Conservation (phyloP, 345 rosid species). For the Citrus medica region DNA sequence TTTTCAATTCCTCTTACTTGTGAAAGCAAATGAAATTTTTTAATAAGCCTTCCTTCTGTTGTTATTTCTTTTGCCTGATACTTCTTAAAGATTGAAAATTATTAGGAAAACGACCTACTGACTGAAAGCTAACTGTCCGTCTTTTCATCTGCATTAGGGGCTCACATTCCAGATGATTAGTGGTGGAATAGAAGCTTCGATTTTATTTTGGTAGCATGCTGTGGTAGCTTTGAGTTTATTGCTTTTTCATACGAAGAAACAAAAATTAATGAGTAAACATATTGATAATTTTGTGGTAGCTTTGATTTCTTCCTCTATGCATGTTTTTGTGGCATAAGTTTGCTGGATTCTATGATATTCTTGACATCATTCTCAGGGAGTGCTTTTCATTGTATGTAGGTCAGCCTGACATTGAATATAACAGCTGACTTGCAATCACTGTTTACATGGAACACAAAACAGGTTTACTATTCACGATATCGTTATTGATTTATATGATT, state of each 20-base stretch:
- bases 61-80: too few relatives aligned
- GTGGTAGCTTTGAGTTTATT: not conserved
- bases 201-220: not conserved
- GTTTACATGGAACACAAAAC: conserved; percentile 98
- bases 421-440: conserved; percentile 81
- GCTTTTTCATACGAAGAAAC: not conserved
- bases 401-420: conserved; percentile 84
- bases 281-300: not conserved
- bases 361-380: conserved; percentile 8
- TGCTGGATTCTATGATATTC: not conserved
- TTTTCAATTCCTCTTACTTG: too few relatives aligned
- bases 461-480: conserved; percentile 43
- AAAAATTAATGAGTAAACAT: not conserved
- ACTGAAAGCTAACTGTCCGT: not conserved
- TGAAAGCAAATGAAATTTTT: too few relatives aligned
- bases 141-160: not conserved
- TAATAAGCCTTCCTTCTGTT: too few relatives aligned
- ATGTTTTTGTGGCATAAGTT: not conserved
- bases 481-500: not conserved
- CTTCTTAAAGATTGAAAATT: not conserved
- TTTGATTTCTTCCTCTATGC: not conserved
- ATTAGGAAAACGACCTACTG: not conserved
- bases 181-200: not conserved
- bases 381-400: conserved; percentile 45
- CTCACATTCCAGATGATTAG: too few relatives aligned